A percentile compares a stretch with the other conserved stretches of the same genome.
These are phyloP conservation scores for Barnettozyma botsteinii DNA, from an alignment of 805 yeast species.

Conservation along the genomic window DNA sequence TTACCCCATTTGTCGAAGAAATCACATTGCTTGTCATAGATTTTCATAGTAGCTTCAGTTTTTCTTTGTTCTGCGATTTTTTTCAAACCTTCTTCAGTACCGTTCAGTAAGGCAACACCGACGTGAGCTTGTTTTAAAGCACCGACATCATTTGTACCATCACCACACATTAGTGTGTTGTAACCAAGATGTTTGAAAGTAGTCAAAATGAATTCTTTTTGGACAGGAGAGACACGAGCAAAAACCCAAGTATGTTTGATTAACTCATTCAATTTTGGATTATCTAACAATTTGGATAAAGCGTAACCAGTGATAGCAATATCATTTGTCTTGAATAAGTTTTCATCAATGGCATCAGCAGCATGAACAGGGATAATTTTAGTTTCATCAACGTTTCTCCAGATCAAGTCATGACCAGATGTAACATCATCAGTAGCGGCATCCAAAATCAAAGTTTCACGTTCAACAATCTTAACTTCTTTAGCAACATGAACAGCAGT, in stretches of 20 bases:
- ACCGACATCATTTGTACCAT: constrained; percentile 99
- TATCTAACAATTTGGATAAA: constrained; percentile 56
- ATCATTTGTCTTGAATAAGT: constrained; percentile 63
- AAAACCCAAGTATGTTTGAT: constrained; percentile 93
- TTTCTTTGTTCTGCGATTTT: constrained; percentile 79
- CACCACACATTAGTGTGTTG: constrained; percentile 97
- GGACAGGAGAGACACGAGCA: constrained; percentile 95
- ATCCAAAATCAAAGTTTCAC: constrained; percentile 82
- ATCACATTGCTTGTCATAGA: constrained; percentile 81
- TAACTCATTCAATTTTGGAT: constrained; percentile 62
- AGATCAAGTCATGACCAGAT: constrained; percentile 54
- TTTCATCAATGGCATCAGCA: constrained; percentile 46
- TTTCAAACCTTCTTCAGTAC: constrained; percentile 91
- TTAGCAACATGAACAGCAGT: constrained; percentile 98
- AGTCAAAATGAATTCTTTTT: constrained; percentile 85
- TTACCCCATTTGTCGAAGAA: constrained; percentile 76
- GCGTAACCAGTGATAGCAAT: constrained; percentile 94
- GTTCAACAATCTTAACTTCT: constrained; percentile 82
- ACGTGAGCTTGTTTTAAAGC: constrained; percentile 97
- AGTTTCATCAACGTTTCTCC: constrained; percentile 83
- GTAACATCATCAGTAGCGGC: constrained; percentile 69
- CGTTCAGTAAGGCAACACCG: constrained; percentile 96
- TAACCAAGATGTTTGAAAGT: constrained; percentile 84
- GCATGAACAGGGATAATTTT: constrained; percentile 62
- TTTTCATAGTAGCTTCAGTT: constrained; percentile 52